Evolutionary conservation across 2,329 filamentous ascomycete species (phyloP), one percentile per base, ranked within the genome.

Genomic region (Stagonosporopsis tanaceti): DNA sequence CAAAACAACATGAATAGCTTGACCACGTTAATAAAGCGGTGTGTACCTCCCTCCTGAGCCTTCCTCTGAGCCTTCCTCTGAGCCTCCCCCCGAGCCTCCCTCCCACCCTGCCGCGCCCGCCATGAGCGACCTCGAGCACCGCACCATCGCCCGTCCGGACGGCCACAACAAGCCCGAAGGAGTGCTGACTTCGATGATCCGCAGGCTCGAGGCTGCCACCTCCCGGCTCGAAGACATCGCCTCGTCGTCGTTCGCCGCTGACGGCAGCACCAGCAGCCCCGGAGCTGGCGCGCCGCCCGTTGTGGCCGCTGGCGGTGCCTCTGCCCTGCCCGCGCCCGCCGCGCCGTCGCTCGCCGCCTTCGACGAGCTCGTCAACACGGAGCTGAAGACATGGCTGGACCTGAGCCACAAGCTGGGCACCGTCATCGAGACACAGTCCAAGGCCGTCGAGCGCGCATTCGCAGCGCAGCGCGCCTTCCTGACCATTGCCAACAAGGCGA

Each of bases 21-120:
- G 62, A 96, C 93, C 34, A 99, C 95, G 52, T 87, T 99, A 72
- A 97, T 99, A 82, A 99, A 99, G 86, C 88, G 95, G 95, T 98
- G 86, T 70, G 86, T 80, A 53, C 60, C 27, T 50, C 45, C 28
- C 52, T 58, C n/a, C 46, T 32, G 51, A 40, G 17, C 34, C 50
- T 30, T 44, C 32, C n/a, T n/a, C 6, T n/a, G 17, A 28, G 27
- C 27, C 27, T 28, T 2, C 27, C 27, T 4, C 6, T 4, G 4
- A 28, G 27, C 32, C 14, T 14, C 15, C 34, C 44, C n/a, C 46
- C 38, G 51, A 35, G 20, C 20, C 37, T 12, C 32, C 35, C 20
- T n/a, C 25, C 25, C 14, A 40, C 44, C 38, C 47, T 30, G 50
- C 37, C 9, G 59, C 62, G 45, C 34, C 64, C 40, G 42, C 60